Base-by-base conservation (phyloP, 192 early-diverging fungal genomes). In the Linnemannia zychae region DNA sequence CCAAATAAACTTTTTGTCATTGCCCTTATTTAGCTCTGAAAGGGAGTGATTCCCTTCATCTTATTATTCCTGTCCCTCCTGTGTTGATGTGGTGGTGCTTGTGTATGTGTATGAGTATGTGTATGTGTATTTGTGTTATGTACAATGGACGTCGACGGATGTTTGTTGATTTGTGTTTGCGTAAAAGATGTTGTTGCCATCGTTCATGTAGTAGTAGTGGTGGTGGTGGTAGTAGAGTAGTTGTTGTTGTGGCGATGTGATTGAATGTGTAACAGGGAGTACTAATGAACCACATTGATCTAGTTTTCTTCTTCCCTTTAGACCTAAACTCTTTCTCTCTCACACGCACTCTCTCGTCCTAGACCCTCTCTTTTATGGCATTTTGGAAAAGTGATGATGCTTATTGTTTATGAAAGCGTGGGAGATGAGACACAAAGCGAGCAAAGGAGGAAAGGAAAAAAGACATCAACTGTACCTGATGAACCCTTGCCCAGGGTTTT, bases 401-500 rank as follows among this genome's bases (percentile, higher is more conserved):
- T n/a, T 40, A 24, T 40, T 40, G 37, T 24, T 60, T 60, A 60
- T 15, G 38, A 20, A n/a, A 38, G 7, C 18, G 37, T 69, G 67
- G n/a, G 24, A 9, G 12, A 24, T 34, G 65, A 66, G 24, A 20
- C 4, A 40, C 13, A 22, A 36, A 60, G 13, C 24, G 77, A 44
- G 18, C 38, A 22, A 65, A 38, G 46, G 31, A 20, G 17, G 4
- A n/a, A 1, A n/a, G 47, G 18, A 70, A 24, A 5, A 40, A 50
- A 22, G 28, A n/a, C 18, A 3, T 16, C 3, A 38, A 74, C 15
- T 50, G 68, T 91, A 91, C 90, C 90, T 79, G 90, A 91, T 34
- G 90, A 89, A 22, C 90, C 90, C 76, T 88, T 91, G 52, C 90
- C 90, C n/a, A 91, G 44, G 36, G 88, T 89, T 52, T 88, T 88